Evolutionary conservation across 169 alveolate genomes (phyloP).

Genomic region (Hepatocystis sp.): DNA sequence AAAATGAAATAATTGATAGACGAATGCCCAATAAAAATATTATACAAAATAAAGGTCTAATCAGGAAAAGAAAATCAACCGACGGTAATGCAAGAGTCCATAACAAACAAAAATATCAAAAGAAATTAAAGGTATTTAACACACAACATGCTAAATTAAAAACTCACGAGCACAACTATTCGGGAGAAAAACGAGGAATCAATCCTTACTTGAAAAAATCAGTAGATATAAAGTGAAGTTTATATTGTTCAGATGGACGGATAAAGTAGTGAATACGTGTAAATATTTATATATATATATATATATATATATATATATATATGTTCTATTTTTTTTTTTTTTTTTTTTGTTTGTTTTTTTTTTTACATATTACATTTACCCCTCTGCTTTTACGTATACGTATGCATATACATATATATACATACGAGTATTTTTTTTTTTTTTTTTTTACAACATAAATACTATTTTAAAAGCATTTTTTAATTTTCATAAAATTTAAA

Average conservation of each 20-base stretch:
- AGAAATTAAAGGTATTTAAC: constrained; percentile 84
- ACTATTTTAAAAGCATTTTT: too few relatives aligned
- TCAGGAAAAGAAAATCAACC: constrained; percentile 93
- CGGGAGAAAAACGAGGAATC: constrained; percentile 90
- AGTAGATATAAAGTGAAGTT: constrained; percentile 44
- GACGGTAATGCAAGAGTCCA: constrained; percentile 95
- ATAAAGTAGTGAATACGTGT: background rate
- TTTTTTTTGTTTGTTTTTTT: too few relatives aligned
- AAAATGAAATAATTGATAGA: constrained; percentile 77
- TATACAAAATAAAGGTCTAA: constrained; percentile 92
- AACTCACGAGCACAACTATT: constrained; percentile 82
- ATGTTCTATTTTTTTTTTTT: background rate
- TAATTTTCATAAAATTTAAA: too few relatives aligned
- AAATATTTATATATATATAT: background rate
- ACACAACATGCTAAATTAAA: constrained; percentile 80
- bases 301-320: constrained; percentile 34
- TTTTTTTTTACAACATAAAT: too few relatives aligned
- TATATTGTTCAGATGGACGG: background rate
- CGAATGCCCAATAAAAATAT: constrained; percentile 84
- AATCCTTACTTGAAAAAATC: constrained; percentile 88
- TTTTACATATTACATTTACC: too few relatives aligned
- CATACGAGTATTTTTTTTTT: too few relatives aligned
- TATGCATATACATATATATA: too few relatives aligned
- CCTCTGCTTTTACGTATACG: too few relatives aligned
- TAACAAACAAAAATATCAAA: constrained; percentile 90